Percentiles rank a stretch among this genome's conserved stretches.
Evolutionary conservation across 768 basidiomycete species (phyloP).

Genomic region (Naganishia friedmannii): DNA sequence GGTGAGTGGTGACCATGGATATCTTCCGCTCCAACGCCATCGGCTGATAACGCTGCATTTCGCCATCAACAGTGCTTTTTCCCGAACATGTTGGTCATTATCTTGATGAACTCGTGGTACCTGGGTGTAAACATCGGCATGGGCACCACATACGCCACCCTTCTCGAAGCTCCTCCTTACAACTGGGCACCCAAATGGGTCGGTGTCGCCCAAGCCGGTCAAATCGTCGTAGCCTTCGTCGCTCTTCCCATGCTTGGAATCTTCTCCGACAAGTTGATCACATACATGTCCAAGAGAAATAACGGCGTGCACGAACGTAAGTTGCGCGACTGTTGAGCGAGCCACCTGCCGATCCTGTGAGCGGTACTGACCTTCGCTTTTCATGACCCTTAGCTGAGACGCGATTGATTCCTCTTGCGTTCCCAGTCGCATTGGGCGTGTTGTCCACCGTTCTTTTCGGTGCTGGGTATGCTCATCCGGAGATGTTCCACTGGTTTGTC

Average conservation of each 20-base stretch:
- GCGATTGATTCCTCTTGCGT: conserved; percentile 14
- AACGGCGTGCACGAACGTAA: conserved; percentile 11
- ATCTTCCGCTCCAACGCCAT: background rate
- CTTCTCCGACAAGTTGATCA: conserved; percentile 15
- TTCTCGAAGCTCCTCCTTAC: conserved; percentile 7
- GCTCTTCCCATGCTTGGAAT: conserved; percentile 5
- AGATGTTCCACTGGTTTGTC: conserved; percentile 9
- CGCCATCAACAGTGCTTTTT: background rate
- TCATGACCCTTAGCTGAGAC: conserved; percentile 6
- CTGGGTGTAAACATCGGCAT: conserved; percentile 11
- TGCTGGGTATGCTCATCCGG: conserved; percentile 3
- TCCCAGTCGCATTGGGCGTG: conserved; percentile 4
- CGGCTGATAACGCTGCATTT: background rate
- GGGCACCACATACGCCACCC: conserved; percentile 9
- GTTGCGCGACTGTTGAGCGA: background rate
- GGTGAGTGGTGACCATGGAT: background rate
- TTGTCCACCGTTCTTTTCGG: conserved; percentile 9
- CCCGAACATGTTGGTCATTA: conserved; percentile 2
- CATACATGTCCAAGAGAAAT: conserved; percentile 9
- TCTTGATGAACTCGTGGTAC: conserved; percentile 12
- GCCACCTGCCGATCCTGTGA: background rate
- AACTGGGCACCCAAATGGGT: conserved; percentile 15
- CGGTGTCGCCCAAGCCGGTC: conserved; percentile 7
- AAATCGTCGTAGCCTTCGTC: background rate
- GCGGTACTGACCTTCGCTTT: background rate